Evolutionary conservation across 805 yeast genomes (phyloP), one percentile per base, ranked within the genome.

Genomic region (Candida pini): DNA sequence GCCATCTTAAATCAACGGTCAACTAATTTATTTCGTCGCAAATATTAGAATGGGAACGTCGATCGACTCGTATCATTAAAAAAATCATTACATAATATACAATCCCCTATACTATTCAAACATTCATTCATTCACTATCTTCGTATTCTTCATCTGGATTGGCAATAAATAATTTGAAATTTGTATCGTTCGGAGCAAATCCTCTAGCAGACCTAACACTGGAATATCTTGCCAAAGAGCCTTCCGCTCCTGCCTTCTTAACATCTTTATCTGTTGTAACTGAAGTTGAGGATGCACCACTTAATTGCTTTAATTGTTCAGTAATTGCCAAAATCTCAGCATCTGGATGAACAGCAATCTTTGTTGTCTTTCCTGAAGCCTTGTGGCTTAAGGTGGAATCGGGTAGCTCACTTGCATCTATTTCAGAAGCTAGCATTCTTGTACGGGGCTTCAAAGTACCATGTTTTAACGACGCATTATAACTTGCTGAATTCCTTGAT

Each of bases 351-450:
- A 49, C 41, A 3, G 62, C 61, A 14, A 47, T 39, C 37, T 49
- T 56, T 6, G 36, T 22, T 4, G 60, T 54, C 28, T 45, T 48
- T 3, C 50, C 52, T 8, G 39, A 39, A 2, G 47, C 36, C 1
- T 47, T 37, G 33, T 57, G 62, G 12, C 58, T 46, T 37, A 48
- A 37, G 13, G 51, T 57, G 10, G 63, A 58, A 38, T 58, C 60
- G 2, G 63, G 63, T 19, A 56, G 38, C 38, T 76, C 85, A 22
- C 66, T 73, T 35, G 81, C 86, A 42, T 80, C 89, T 24, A 82
- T 78, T 53, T 82, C 92, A 17, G 81, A 73, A 2, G 89, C 90
- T 40, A 83, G 63, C 58, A 82, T 65, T 31, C 92, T 67, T 43
- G 81, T 66, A 30, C 86, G 68, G 18, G 82, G 83, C 35, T 76